Base-by-base conservation (phyloP, 2,329 filamentous ascomycete genomes). In the Leptographium flavum region DNA sequence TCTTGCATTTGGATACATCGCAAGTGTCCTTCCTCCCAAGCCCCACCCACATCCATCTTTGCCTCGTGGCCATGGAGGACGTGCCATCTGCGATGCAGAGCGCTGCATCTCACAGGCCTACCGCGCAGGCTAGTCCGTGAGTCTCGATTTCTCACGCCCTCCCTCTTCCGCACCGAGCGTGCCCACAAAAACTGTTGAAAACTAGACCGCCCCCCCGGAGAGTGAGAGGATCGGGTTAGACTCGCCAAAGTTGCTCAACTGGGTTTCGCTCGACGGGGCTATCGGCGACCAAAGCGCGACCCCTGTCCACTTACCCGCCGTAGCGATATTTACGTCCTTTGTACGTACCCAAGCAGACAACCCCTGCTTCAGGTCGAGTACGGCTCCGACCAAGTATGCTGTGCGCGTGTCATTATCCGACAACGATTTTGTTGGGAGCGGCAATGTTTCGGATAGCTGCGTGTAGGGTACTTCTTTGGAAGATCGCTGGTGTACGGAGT, bases 181-280 rank as follows among this genome's bases (percentile, higher is more conserved):
- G 4, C 32, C 41, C 41, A 43, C 41, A 43, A 35, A 36, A 43
- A 43, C 41, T 43, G 41, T 43, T 43, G 23, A 28, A 42, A 42
- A 33, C 39, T 42, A 33, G 30, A n/a, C n/a, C n/a, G n/a, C n/a
- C n/a, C n/a, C n/a, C n/a, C n/a, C n/a, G n/a, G n/a, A n/a, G n/a
- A n/a, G n/a, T n/a, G n/a, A n/a, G n/a, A n/a, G 2, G 39, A 35
- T 19, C 15, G 13, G 7, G 40, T 32, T 39, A 46, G 45, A 35
- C 40, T 46, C 45, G 45, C 35, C 32, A 46, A 39, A 43, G 25
- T 36, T 46, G 13, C 45, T 27, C 13, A 8, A 39, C 42, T 42
- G 1, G 35, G 45, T 3, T 15, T 23, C 17, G 15, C 5, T 35
- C 39, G 27, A 28, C 39, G 39, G 38, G 17, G 25, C 25, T 27